Base-by-base conservation (phyloP, 495 filamentous ascomycete species). In the Apodospora peruviana region DNA sequence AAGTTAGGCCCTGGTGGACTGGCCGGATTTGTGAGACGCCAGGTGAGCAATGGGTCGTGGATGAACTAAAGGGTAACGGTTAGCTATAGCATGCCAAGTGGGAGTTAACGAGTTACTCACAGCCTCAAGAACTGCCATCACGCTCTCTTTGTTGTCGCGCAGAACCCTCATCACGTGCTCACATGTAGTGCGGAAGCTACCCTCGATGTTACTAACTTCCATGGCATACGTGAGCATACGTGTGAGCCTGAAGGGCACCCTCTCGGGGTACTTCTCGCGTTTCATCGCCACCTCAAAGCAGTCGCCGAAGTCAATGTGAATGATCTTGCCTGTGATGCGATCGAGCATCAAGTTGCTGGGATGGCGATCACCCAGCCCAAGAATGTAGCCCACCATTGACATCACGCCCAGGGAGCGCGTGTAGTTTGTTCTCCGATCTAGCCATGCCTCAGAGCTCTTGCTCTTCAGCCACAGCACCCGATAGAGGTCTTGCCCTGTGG, bases 251-350 rank as follows among this genome's bases (percentile, higher is more conserved):
- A 99, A 99, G 2, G 93, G 93, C 48, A 97, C 93, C 43, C 93
- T 79, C 65, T 99, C 93, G 0, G 93, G 93, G 59, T 97, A 99
- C 65, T 99, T 99, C 66, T 99, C 93, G 45, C 93, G 88, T 70
- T 97, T 94, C 90, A 96, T 99, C 37, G 93, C 93, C 50, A 99
- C 90, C 67, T 99, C 93, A 72, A 99, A 99, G 60, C 93, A 99
- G 70, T 99, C 93, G 56, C 93, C 93, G 55, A 97, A 99, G 72
- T 99, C 93, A 55, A 97, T 95, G 65, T 99, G 93, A 48, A 99
- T 83, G 47, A 99, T 89, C 66, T 89, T 94, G 57, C 93, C 93
- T 4, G 90, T 99, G 52, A 93, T 83, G 19, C 88, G 83, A 68
- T 97, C 93, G 23, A 99, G 81, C 82, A 99, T 91, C 60, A 99